phyloP scores from a whole-genome alignment of 169 alveolate genomes.

The Eimeria necatrix region DNA sequence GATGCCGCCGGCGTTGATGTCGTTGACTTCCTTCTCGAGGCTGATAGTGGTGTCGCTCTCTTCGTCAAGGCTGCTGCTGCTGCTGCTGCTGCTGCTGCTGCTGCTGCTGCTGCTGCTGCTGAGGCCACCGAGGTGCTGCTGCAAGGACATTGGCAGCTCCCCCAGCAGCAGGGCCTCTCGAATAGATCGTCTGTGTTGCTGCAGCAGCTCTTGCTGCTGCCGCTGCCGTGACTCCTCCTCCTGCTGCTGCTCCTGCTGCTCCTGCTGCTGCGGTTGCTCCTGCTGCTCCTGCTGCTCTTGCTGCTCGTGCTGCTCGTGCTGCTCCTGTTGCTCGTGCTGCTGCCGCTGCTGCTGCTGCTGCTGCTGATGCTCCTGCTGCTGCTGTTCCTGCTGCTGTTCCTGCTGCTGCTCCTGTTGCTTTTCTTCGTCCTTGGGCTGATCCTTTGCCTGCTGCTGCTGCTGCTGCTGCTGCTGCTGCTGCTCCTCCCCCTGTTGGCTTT shows the following conservation, averaged over 20 bases:
- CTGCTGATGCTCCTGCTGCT: neutral
- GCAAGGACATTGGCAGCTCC: constrained; percentile 4
- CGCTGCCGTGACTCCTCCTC: neutral
- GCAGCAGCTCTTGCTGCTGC: neutral
- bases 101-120: constrained; percentile 5
- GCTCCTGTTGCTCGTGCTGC: neutral
- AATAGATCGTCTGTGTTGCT: constrained; percentile 7
- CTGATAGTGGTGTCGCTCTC: neutral
- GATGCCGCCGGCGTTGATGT: no score
- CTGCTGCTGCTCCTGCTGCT: neutral
- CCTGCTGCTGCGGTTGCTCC: neutral
- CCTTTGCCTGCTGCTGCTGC: neutral
- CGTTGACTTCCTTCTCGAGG: no score
- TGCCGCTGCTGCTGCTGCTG: neutral
- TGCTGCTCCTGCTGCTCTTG: constrained; percentile 26
- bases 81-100: neutral
- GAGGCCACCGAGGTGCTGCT: neutral
- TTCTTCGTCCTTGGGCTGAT: neutral
- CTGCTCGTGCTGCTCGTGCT: neutral
- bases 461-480: neutral
- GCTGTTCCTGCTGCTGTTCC: neutral
- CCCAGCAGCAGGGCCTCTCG: constrained; percentile 37
- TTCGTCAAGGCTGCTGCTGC: neutral
- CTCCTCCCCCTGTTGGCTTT: neutral
- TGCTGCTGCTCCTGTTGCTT: neutral